Evolutionary conservation across 2,329 filamentous ascomycete genomes (phyloP).

Genomic region (Rasamsonia emersonii): DNA sequence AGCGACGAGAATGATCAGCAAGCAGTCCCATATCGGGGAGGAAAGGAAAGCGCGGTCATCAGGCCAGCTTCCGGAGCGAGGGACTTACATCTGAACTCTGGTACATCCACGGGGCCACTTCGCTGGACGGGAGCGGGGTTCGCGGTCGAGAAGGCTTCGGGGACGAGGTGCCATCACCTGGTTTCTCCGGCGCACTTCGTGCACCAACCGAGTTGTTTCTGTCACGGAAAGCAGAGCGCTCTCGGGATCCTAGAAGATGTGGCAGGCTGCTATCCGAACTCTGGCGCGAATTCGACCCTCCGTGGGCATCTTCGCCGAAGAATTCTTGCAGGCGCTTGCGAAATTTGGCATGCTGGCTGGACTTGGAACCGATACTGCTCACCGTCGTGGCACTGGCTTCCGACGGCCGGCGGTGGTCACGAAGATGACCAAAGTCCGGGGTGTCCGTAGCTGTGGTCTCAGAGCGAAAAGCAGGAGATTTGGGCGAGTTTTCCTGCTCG

Average conservation of each 20-base stretch:
- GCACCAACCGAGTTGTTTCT: slow-evolving; percentile 77
- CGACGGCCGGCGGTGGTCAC: slow-evolving; percentile 75
- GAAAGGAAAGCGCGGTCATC: neutral
- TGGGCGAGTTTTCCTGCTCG: slow-evolving; percentile 42
- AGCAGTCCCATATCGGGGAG: too few species aligned
- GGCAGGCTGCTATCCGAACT: slow-evolving; percentile 63
- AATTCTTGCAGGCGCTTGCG: slow-evolving; percentile 81
- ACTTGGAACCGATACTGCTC: slow-evolving; percentile 75
- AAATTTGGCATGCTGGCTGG: slow-evolving; percentile 59
- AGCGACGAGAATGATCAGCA: too few species aligned
- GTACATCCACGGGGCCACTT: slow-evolving; percentile 96
- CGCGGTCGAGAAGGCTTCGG: slow-evolving; percentile 68
- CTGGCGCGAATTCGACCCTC: slow-evolving; percentile 48
- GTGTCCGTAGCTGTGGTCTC: slow-evolving; percentile 50
- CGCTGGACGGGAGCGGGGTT: slow-evolving; percentile 79
- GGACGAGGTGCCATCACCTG: slow-evolving; percentile 51
- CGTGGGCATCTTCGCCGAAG: slow-evolving; percentile 73
- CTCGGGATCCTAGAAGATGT: slow-evolving; percentile 26
- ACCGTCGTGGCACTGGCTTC: slow-evolving; percentile 78
- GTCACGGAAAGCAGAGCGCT: slow-evolving; percentile 55
- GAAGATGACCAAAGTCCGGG: slow-evolving; percentile 51
- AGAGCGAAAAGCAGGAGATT: slow-evolving; percentile 62
- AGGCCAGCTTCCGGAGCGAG: too few species aligned
- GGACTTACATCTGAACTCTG: slow-evolving; percentile 69
- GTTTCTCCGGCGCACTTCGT: slow-evolving; percentile 41